phyloP scores from a whole-genome alignment of 257 asterid genomes.

The Rhazya stricta region DNA sequence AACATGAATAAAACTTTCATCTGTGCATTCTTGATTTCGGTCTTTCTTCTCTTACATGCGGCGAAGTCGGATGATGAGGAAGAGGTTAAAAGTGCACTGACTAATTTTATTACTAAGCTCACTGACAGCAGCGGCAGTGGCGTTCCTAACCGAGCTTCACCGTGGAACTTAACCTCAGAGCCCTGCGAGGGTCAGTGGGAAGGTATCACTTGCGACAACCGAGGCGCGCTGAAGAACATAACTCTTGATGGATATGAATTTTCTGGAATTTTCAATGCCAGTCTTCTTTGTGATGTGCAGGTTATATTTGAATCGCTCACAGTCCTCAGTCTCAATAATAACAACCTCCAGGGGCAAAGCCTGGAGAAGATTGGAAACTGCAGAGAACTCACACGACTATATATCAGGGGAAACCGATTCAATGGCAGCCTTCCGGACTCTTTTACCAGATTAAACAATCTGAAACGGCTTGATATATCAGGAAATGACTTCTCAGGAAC shows the following conservation, averaged over 20 bases:
- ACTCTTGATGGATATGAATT: slow-evolving; percentile 33
- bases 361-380: slow-evolving; percentile 43
- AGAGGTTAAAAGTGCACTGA: slow-evolving; percentile 24
- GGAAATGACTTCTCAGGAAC: slow-evolving; percentile 30
- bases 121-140: slow-evolving; percentile 25
- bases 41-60: slow-evolving; percentile 21
- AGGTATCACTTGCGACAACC: slow-evolving; percentile 39
- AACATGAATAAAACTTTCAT: slow-evolving; percentile 30
- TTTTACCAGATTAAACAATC: slow-evolving; percentile 29
- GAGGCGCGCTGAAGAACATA: slow-evolving; percentile 25
- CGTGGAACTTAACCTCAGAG: slow-evolving; percentile 47
- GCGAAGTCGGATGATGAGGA: slow-evolving; percentile 31
- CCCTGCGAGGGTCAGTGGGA: slow-evolving; percentile 31
- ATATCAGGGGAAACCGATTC: slow-evolving; percentile 36
- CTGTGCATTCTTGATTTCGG: slow-evolving; percentile 26
- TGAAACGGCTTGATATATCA: slow-evolving; percentile 43
- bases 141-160: slow-evolving; percentile 17
- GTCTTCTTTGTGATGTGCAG: slow-evolving; percentile 32
- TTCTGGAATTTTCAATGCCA: slow-evolving; percentile 38
- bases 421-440: slow-evolving; percentile 32
- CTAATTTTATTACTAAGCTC: slow-evolving; percentile 35
- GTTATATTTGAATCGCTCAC: slow-evolving; percentile 30
- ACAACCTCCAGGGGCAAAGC: slow-evolving; percentile 28
- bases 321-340: slow-evolving; percentile 30
- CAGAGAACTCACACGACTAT: slow-evolving; percentile 33